Conservation (phyloP, 257 asterid genomes). For the Solanum rostratum region DNA sequence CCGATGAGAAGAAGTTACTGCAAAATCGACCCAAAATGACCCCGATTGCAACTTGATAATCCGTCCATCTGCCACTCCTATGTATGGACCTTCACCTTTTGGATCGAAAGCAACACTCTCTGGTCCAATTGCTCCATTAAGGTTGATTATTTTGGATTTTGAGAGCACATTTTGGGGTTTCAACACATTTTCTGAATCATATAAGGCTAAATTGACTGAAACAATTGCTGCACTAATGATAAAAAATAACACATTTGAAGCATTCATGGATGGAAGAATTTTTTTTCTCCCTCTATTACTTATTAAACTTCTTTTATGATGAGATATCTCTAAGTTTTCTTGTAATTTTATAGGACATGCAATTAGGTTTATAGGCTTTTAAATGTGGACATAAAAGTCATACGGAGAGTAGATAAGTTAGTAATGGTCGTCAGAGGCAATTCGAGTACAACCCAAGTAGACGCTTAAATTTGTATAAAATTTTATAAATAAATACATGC, state of each 20-base stretch:
- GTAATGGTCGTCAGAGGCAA: background rate
- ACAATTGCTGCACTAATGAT: slow-evolving; percentile 11
- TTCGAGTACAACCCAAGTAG: too few relatives aligned
- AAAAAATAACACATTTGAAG: slow-evolving; percentile 15
- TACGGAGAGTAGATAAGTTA: background rate
- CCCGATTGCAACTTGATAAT: slow-evolving; percentile 1
- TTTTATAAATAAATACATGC: too few relatives aligned
- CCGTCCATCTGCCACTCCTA: slow-evolving; percentile 14
- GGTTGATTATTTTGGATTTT: background rate
- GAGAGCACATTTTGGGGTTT: slow-evolving; percentile 15
- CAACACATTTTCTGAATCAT: slow-evolving; percentile 15
- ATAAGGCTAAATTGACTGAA: slow-evolving; percentile 28
- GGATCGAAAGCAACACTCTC: slow-evolving; percentile 14
- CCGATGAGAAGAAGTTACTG: slow-evolving; percentile 16
- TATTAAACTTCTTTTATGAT: background rate
- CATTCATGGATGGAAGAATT: slow-evolving; percentile 5
- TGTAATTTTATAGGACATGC: background rate
- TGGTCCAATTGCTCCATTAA: background rate
- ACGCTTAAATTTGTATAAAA: too few relatives aligned
- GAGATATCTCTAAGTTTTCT: background rate
- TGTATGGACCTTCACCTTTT: slow-evolving; percentile 10
- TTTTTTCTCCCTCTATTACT: background rate
- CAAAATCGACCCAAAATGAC: background rate
- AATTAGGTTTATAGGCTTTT: background rate
- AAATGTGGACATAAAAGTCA: background rate